Conservation (phyloP, 495 filamentous ascomycete genomes). For the Podospora pseudocomata region DNA sequence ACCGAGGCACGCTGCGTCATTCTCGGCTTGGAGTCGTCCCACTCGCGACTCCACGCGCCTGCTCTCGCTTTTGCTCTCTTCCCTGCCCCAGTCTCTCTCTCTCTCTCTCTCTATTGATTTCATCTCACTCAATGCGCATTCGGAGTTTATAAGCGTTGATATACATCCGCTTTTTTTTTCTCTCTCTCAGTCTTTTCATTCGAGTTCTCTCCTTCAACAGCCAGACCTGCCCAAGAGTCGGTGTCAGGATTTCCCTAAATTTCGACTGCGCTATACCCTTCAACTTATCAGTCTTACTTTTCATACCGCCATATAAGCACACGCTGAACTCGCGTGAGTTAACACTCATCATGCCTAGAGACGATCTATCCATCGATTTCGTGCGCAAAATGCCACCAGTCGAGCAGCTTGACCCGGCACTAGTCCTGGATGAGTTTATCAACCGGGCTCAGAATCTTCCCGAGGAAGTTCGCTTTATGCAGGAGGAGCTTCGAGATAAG, state of each 20-base stretch:
- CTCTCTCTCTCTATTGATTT: slow-evolving; percentile 3
- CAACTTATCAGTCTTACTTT: background rate
- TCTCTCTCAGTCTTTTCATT: background rate
- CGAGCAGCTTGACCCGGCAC: slow-evolving; percentile 67
- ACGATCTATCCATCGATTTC: slow-evolving; percentile 60
- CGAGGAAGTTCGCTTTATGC: slow-evolving; percentile 83
- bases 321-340: slow-evolving; percentile 26
- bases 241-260: background rate
- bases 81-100: background rate
- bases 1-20: slow-evolving; percentile 11
- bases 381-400: slow-evolving; percentile 50
- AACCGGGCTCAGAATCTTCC: slow-evolving; percentile 84
- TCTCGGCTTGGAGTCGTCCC: slow-evolving; percentile 14
- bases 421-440: slow-evolving; percentile 89
- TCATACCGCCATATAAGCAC: slow-evolving; percentile 4
- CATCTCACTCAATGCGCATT: slow-evolving; percentile 6
- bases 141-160: background rate
- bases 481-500: slow-evolving; percentile 92
- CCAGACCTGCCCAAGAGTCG: background rate
- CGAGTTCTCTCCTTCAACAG: background rate
- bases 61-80: slow-evolving; percentile 1
- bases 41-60: background rate
- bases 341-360: slow-evolving; percentile 55
- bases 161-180: background rate
- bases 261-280: background rate